phyloP scores from a whole-genome alignment of 805 yeast genomes.

The Torulaspora maleeae region DNA sequence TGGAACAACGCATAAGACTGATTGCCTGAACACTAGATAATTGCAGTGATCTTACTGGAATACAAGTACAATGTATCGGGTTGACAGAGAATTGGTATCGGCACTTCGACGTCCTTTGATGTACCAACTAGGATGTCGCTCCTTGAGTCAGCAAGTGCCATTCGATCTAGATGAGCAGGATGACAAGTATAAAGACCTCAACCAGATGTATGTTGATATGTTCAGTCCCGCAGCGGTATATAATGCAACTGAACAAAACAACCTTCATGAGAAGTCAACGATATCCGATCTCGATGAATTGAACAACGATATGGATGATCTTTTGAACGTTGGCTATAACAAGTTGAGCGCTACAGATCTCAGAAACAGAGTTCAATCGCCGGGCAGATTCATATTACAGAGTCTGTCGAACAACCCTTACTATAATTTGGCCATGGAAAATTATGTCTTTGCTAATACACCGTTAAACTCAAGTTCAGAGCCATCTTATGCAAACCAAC shows the following conservation, averaged over 20 bases:
- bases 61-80: background rate
- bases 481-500: conserved; percentile 35
- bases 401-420: conserved; percentile 55
- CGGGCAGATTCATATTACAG: conserved; percentile 55
- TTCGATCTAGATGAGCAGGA: conserved; percentile 21
- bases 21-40: no score
- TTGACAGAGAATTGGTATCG: background rate
- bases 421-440: conserved; percentile 76
- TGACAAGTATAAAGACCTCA: conserved; percentile 33
- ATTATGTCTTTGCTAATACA: conserved; percentile 62
- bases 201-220: conserved; percentile 36
- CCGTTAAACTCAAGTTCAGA: conserved; percentile 39
- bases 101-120: background rate
- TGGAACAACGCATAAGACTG: no score
- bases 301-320: conserved; percentile 33
- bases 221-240: conserved; percentile 23
- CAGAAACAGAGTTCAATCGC: conserved; percentile 32
- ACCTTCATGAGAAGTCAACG: background rate
- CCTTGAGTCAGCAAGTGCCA: conserved; percentile 13
- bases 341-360: conserved; percentile 20
- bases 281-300: conserved; percentile 34
- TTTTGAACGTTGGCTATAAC: conserved; percentile 23
- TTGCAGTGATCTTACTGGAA: background rate
- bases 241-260: background rate
- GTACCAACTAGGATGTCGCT: background rate